Conservation (phyloP, 495 filamentous ascomycete species). For the Daldinia decipiens region DNA sequence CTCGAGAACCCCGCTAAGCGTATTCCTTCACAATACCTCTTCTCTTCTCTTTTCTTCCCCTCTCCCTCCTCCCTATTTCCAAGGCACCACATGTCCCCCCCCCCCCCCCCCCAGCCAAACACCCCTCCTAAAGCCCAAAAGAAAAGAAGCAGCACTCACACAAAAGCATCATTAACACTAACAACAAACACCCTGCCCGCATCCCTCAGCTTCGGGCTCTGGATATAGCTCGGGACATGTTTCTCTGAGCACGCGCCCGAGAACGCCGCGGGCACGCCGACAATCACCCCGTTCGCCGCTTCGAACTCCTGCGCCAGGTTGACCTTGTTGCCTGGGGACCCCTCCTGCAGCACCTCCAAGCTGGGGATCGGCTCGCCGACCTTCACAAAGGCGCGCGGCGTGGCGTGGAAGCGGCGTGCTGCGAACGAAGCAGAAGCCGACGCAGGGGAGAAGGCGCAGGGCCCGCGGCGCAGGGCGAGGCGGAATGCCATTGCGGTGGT, state of each 20-base stretch:
- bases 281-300: conserved; percentile 73
- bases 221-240: conserved; percentile 86
- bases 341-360: conserved; percentile 69
- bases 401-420: conserved; percentile 63
- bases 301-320: conserved; percentile 80
- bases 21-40: not conserved
- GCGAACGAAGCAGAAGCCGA: not conserved
- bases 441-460: conserved; percentile 22
- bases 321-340: conserved; percentile 80
- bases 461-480: conserved; percentile 35
- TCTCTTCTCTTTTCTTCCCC: not conserved
- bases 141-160: conserved; percentile 65
- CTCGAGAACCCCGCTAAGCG: not conserved
- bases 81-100: not conserved
- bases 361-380: conserved; percentile 71
- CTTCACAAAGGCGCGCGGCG: conserved; percentile 61
- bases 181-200: conserved; percentile 88
- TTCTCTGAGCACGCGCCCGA: conserved; percentile 80
- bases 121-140: too few species aligned
- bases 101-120: too few species aligned
- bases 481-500: conserved; percentile 43
- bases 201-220: conserved; percentile 73
- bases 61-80: not conserved
- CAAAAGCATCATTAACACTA: conserved; percentile 94
- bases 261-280: conserved; percentile 93